Evolutionary conservation across 2,329 filamentous ascomycete genomes (phyloP), one percentile per base, ranked within the genome.

Genomic region (Lasiodiplodia gonubiensis): DNA sequence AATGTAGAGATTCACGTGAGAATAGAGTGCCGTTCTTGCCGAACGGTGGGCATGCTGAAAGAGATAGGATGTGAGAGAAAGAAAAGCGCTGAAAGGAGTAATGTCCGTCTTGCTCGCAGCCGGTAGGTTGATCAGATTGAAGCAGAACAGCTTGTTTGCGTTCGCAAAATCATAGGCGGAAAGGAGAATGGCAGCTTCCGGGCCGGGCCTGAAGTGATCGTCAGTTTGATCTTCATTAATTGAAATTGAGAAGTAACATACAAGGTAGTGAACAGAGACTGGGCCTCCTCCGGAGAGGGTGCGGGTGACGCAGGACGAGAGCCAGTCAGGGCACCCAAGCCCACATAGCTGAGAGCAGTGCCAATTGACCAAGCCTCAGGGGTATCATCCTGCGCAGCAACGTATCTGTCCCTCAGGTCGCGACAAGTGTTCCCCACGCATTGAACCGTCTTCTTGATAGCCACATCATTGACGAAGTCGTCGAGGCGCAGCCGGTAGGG

Each of bases 141-240:
- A 91, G 78, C 92, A 94, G 79, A 99, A 98, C 10, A 97, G 85
- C 80, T 97, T 98, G 82, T 98, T 99, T 39, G 94, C 91, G 75
- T 97, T 91, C 3, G 90, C 89, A 76, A 98, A 98, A 77, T 98
- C 95, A 77, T 98, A 99, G 0, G 92, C 90, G 0, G 93, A 90
- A 39, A 99, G 85, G 4, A 98, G 81, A 2, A 96, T 85, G 4
- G 94, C 89, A 18, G 93, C 91, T 77, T 94, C 89, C 68, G 89
- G 86, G 2, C 89, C 89, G 1, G 95, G 95, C 71, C 93, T 96
- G 70, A 51, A 16, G 70, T 78, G 30, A 59, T 53, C 25, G 49
- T 67, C 48, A 63, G 66, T n/a, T 37, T 51, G 59, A 51, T 63
- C 59, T 30, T 51, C 59, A 63, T 63, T 51, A 37, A 35, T 12